Conservation (phyloP, 2,329 filamentous ascomycete genomes). For the Hypoxylon sp. region DNA sequence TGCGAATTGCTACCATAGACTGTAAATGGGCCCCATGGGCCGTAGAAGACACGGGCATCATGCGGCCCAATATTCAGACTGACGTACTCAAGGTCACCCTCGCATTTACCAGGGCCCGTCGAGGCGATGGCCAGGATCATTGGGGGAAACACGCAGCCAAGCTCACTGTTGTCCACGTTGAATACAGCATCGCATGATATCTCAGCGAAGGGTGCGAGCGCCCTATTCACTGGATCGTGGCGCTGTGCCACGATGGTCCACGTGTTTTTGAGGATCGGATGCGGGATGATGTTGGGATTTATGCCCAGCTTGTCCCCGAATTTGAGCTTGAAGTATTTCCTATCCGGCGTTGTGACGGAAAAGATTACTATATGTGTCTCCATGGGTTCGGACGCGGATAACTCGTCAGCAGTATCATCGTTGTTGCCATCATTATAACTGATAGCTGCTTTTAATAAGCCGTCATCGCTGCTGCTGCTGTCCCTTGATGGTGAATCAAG, state of each 20-base stretch:
- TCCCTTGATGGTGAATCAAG: background rate
- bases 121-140: conserved; percentile 62
- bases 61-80: conserved; percentile 67
- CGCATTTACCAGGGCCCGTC: conserved; percentile 62
- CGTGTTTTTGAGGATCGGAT: conserved; percentile 62
- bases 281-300: conserved; percentile 72
- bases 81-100: conserved; percentile 60
- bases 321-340: conserved; percentile 65
- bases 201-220: conserved; percentile 59
- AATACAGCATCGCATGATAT: conserved; percentile 67
- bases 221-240: conserved; percentile 50
- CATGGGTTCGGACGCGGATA: conserved; percentile 9
- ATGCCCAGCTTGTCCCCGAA: conserved; percentile 61
- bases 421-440: background rate
- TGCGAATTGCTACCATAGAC: conserved; percentile 70
- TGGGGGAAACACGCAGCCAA: conserved; percentile 62
- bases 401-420: background rate
- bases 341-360: conserved; percentile 63
- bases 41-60: conserved; percentile 71
- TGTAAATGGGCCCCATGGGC: conserved; percentile 64
- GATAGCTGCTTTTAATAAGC: background rate
- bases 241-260: conserved; percentile 69
- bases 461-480: background rate
- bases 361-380: conserved; percentile 59
- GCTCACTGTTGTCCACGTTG: conserved; percentile 52